These are phyloP conservation scores for Amanita brunnescens DNA, from an alignment of 768 basidiomycete genomes.

Conservation along the genomic window DNA sequence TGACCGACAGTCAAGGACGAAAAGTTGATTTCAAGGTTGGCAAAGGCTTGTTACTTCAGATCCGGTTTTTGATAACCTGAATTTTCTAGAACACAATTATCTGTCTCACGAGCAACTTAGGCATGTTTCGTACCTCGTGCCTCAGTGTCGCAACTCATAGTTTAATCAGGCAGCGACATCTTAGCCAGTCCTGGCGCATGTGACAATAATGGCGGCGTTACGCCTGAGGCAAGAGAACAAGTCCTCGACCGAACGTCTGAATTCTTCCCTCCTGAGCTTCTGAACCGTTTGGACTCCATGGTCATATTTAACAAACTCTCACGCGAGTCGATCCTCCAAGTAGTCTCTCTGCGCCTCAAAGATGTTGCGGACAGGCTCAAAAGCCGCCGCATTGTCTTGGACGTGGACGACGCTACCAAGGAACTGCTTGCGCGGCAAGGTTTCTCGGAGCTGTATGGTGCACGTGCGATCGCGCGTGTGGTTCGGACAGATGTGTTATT, in stretches of 20 bases:
- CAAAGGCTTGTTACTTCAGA: neutral
- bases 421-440: conserved; percentile 69
- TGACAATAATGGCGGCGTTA: conserved; percentile 55
- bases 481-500: conserved; percentile 77
- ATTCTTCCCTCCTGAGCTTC: conserved; percentile 84
- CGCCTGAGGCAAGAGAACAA: conserved; percentile 46
- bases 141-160: neutral
- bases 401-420: conserved; percentile 53
- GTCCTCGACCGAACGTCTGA: conserved; percentile 70
- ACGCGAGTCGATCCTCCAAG: conserved; percentile 59
- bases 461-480: conserved; percentile 80
- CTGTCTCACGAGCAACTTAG: conserved; percentile 84
- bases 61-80: neutral
- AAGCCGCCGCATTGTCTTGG: conserved; percentile 57
- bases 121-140: conserved; percentile 20
- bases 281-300: conserved; percentile 84
- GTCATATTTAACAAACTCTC: conserved; percentile 89
- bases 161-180: conserved; percentile 47
- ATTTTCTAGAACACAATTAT: conserved; percentile 73
- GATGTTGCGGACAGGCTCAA: conserved; percentile 66
- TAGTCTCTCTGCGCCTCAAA: conserved; percentile 66
- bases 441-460: conserved; percentile 81
- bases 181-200: conserved; percentile 62
- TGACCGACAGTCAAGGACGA: conserved; percentile 88
- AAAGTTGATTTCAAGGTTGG: conserved; percentile 83